phyloP scores from a whole-genome alignment of 2,329 filamentous ascomycete genomes.

The Fusarium sp. region DNA sequence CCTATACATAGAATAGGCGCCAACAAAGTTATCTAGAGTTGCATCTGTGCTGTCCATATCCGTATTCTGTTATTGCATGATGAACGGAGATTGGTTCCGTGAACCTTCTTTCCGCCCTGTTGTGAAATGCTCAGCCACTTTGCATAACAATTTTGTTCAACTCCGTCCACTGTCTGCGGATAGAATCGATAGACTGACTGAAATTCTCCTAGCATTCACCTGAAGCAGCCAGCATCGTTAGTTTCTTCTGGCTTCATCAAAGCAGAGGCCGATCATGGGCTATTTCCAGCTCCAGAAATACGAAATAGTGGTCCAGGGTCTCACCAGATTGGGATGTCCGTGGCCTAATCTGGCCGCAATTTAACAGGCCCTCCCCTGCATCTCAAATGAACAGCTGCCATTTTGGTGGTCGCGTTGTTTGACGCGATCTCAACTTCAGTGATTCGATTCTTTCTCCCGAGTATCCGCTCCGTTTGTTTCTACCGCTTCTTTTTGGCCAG shows the following conservation, averaged over 20 bases:
- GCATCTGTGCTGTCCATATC: not conserved
- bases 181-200: not conserved
- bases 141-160: not conserved
- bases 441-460: not conserved
- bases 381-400: slow-evolving; percentile 9
- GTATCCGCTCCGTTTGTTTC: slow-evolving; percentile 30
- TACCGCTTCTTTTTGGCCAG: slow-evolving; percentile 24
- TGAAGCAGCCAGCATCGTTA: slow-evolving; percentile 37
- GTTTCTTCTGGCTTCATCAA: slow-evolving; percentile 16
- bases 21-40: slow-evolving; percentile 1
- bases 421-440: slow-evolving; percentile 14
- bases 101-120: not conserved
- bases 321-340: slow-evolving; percentile 34
- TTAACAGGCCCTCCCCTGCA: slow-evolving; percentile 34
- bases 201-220: slow-evolving; percentile 26
- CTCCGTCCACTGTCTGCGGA: not conserved
- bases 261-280: slow-evolving; percentile 18
- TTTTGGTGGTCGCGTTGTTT: slow-evolving; percentile 15
- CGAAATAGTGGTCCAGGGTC: slow-evolving; percentile 20
- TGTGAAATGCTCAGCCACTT: slow-evolving; percentile 4
- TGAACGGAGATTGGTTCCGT: slow-evolving; percentile 11
- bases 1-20: slow-evolving; percentile 39
- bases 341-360: slow-evolving; percentile 29
- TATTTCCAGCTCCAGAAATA: slow-evolving; percentile 20
- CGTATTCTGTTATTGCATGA: slow-evolving; percentile 9